These are phyloP conservation scores for Sutorius eximius DNA, from an alignment of 1,284 basidiomycete species.

Conservation along the genomic window DNA sequence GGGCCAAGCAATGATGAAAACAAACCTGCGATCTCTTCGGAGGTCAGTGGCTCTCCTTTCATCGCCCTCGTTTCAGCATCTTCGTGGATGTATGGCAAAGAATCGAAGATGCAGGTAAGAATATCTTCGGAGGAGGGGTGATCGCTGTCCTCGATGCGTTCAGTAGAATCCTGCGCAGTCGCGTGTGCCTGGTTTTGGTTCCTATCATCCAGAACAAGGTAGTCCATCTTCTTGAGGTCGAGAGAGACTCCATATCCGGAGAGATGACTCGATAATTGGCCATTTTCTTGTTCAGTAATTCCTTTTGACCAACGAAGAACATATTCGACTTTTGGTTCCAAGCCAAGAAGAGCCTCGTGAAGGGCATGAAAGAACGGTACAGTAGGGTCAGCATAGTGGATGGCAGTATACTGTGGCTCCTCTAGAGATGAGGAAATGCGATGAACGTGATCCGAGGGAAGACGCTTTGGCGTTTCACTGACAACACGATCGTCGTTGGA, in stretches of 20 bases:
- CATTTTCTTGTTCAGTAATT: constrained; percentile 36
- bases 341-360: constrained; percentile 60
- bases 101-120: constrained; percentile 45
- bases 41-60: constrained; percentile 50
- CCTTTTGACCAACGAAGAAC: constrained; percentile 55
- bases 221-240: constrained; percentile 97
- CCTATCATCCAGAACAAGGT: constrained; percentile 90
- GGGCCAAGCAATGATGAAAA: constrained; percentile 5
- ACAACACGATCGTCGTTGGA: constrained; percentile 15
- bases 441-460: constrained; percentile 73
- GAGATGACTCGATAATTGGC: constrained; percentile 47
- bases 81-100: constrained; percentile 53
- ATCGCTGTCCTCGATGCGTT: constrained; percentile 10
- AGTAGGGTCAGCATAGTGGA: constrained; percentile 69
- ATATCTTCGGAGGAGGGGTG: constrained; percentile 27
- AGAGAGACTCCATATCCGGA: constrained; percentile 91
- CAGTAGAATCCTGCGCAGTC: background rate
- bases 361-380: constrained; percentile 65
- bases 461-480: constrained; percentile 43
- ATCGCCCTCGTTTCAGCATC: constrained; percentile 47
- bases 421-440: constrained; percentile 46
- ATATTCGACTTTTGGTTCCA: constrained; percentile 60
- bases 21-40: constrained; percentile 60
- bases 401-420: constrained; percentile 56
- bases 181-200: constrained; percentile 18